These are phyloP conservation scores for Rhypophila decipiens DNA, from an alignment of 495 filamentous ascomycete genomes.

Conservation along the genomic window DNA sequence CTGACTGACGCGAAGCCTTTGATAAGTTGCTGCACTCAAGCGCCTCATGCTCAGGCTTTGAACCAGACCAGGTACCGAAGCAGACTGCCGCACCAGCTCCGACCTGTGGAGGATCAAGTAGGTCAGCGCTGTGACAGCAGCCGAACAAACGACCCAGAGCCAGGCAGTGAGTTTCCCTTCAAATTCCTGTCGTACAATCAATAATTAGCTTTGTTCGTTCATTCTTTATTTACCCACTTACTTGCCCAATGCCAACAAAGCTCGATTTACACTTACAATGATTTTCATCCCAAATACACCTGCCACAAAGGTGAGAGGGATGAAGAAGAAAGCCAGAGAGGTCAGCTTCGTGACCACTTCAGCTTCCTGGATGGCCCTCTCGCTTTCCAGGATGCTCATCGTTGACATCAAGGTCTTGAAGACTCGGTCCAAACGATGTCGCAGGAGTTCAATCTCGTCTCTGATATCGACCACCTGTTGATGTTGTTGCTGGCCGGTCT, in stretches of 20 bases:
- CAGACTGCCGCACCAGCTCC: too few species aligned
- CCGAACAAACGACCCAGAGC: neutral
- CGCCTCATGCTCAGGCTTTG: too few species aligned
- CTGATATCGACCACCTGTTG: neutral
- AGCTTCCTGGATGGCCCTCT: constrained; percentile 10
- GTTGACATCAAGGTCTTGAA: neutral
- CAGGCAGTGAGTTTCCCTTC: neutral
- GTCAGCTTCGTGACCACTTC: neutral
- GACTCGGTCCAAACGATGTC: neutral
- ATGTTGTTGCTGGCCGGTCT: too few species aligned
- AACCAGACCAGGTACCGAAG: too few species aligned
- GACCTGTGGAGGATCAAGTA: neutral
- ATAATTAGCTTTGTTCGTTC: too few species aligned
- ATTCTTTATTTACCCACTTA: neutral
- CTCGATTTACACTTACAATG: neutral
- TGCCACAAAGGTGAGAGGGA: neutral
- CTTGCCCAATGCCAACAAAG: neutral
- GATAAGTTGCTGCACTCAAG: too few species aligned
- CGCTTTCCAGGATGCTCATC: neutral
- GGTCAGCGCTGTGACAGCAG: neutral
- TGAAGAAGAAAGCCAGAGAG: neutral
- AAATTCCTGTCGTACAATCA: neutral
- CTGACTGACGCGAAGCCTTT: too few species aligned
- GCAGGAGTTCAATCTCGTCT: neutral
- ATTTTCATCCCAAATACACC: neutral